Conservation (phyloP, 768 basidiomycete species). For the Termitomyces heimii region DNA sequence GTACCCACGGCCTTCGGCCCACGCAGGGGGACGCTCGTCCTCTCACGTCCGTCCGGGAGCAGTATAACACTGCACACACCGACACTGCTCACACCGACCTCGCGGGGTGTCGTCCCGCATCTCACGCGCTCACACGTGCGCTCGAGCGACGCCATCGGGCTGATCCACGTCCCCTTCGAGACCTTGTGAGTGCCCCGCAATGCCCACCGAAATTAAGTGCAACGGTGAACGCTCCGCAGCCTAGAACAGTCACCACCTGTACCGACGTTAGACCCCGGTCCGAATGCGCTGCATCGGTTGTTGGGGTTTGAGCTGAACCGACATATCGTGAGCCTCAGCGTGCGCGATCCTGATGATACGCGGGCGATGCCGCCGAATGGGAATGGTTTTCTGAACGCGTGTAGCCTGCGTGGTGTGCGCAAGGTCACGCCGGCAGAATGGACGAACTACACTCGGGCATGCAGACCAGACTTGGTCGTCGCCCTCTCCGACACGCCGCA, state of each 20-base stretch:
- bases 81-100: slow-evolving; percentile 53
- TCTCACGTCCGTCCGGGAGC: slow-evolving; percentile 11
- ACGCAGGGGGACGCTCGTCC: slow-evolving; percentile 26
- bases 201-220: background rate
- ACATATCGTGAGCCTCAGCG: slow-evolving; percentile 53
- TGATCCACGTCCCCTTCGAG: slow-evolving; percentile 74
- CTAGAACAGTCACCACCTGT: slow-evolving; percentile 63
- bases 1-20: slow-evolving; percentile 21
- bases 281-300: slow-evolving; percentile 56
- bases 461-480: slow-evolving; percentile 64
- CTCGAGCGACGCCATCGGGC: slow-evolving; percentile 43
- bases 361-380: slow-evolving; percentile 73
- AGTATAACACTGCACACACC: slow-evolving; percentile 51
- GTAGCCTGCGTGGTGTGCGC: slow-evolving; percentile 62
- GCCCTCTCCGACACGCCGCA: slow-evolving; percentile 68
- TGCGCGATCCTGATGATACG: slow-evolving; percentile 60
- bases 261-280: slow-evolving; percentile 50
- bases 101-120: slow-evolving; percentile 72
- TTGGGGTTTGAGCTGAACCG: slow-evolving; percentile 45
- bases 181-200: slow-evolving; percentile 55
- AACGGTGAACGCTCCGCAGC: slow-evolving; percentile 22
- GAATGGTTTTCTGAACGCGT: slow-evolving; percentile 46
- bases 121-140: slow-evolving; percentile 57
- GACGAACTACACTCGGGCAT: slow-evolving; percentile 43
- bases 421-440: slow-evolving; percentile 60